phyloP scores from a whole-genome alignment of 1,284 basidiomycete species.

The Meira nashicola region DNA sequence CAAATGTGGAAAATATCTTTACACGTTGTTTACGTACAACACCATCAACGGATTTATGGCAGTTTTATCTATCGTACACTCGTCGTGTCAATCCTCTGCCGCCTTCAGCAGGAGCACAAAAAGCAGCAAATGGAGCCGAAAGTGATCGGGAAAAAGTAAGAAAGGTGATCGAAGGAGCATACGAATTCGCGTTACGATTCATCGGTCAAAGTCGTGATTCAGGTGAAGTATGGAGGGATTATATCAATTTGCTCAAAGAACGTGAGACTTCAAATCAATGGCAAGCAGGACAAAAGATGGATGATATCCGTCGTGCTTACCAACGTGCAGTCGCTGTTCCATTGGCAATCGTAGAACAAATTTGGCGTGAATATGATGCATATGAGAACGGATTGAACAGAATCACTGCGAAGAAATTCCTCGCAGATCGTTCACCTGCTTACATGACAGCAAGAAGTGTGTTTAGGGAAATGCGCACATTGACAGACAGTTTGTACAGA shows the following conservation, averaged over 20 bases:
- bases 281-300: conserved; percentile 95
- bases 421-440: conserved; percentile 72
- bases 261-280: conserved; percentile 65
- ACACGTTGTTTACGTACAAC: conserved; percentile 74
- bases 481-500: conserved; percentile 57
- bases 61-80: conserved; percentile 58
- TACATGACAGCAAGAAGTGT: conserved; percentile 92
- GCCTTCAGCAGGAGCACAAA: conserved; percentile 32
- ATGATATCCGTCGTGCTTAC: conserved; percentile 82
- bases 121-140: conserved; percentile 40
- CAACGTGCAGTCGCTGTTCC: conserved; percentile 91
- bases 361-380: conserved; percentile 91
- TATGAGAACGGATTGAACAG: conserved; percentile 89
- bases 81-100: conserved; percentile 49
- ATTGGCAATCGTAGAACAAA: conserved; percentile 80
- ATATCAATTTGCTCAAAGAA: conserved; percentile 75
- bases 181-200: conserved; percentile 85
- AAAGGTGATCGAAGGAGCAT: conserved; percentile 76
- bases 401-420: conserved; percentile 92
- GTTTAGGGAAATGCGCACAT: conserved; percentile 69
- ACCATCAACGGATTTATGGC: conserved; percentile 79
- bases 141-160: conserved; percentile 61
- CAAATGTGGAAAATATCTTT: conserved; percentile 59
- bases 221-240: conserved; percentile 62
- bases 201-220: conserved; percentile 68